Percentiles rank a stretch among this genome's conserved stretches.
Conservation (phyloP, 192 early-diverging fungal species). For the Backusella circina region DNA sequence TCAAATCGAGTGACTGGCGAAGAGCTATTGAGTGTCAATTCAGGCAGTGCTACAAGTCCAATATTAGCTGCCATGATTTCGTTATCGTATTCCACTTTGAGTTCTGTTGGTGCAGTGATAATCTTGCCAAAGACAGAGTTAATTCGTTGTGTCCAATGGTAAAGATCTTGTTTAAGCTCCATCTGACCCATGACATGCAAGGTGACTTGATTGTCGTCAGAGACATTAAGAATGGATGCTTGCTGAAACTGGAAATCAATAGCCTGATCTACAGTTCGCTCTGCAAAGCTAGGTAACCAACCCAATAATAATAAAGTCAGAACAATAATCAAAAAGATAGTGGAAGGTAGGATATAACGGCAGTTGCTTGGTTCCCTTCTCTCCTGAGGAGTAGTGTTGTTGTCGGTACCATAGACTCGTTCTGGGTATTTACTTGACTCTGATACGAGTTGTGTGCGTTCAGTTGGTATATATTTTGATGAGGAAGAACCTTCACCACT, state of each 20-base stretch:
- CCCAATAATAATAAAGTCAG: not conserved
- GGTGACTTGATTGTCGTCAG: conserved; percentile 10
- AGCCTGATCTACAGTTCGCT: not conserved
- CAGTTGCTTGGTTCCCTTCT: not conserved
- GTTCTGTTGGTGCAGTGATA: not conserved
- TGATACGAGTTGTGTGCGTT: not conserved
- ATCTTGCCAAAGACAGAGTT: conserved; percentile 7
- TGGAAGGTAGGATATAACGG: not conserved
- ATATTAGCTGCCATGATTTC: not conserved
- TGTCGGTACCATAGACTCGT: not conserved
- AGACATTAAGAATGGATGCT: conserved; percentile 15
- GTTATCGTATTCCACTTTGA: not conserved
- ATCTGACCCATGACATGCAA: conserved; percentile 20
- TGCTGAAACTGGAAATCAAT: conserved; percentile 13
- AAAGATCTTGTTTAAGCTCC: not conserved
- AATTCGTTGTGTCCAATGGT: not conserved
- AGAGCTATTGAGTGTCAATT: not conserved
- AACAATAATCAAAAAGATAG: not conserved
- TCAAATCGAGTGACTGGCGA: conserved; percentile 11
- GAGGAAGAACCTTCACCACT: not conserved
- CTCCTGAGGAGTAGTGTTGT: not conserved
- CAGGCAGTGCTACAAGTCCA: conserved; percentile 11
- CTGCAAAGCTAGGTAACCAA: conserved; percentile 20
- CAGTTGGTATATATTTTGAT: not conserved
- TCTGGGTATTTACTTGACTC: not conserved